Conservation (phyloP, 2,329 filamentous ascomycete genomes). For the Paraphoma chrysanthemicola region DNA sequence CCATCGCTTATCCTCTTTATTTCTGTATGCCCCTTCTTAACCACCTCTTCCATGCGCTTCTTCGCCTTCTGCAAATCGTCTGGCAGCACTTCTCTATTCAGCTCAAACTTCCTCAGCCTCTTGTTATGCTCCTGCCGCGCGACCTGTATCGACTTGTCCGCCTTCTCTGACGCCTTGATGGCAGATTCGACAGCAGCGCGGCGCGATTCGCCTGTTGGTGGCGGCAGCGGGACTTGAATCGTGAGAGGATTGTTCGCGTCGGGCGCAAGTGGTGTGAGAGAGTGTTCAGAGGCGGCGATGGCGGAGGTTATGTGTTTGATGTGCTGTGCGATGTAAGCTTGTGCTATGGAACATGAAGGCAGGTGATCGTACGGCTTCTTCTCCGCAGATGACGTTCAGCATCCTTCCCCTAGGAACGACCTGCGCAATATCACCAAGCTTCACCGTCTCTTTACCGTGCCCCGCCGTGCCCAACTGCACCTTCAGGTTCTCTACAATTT, state of each 20-base stretch:
- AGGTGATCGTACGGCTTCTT: constrained; percentile 63
- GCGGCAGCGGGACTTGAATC: constrained; percentile 62
- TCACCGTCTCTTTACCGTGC: constrained; percentile 58
- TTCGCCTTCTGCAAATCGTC: constrained; percentile 59
- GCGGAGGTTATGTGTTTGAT: constrained; percentile 61
- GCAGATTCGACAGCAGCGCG: constrained; percentile 50
- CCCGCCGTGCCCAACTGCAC: constrained; percentile 62
- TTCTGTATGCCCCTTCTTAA: constrained; percentile 56
- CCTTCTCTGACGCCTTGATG: constrained; percentile 52
- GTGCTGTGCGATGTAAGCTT: constrained; percentile 48
- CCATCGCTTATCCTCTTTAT: constrained; percentile 58
- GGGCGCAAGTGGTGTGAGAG: constrained; percentile 58
- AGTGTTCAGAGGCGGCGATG: constrained; percentile 60
- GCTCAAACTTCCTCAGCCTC: constrained; percentile 53
- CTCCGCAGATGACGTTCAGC: constrained; percentile 68
- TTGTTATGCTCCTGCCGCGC: constrained; percentile 58
- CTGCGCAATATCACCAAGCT: constrained; percentile 69
- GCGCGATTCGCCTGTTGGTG: constrained; percentile 64
- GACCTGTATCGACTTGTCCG: constrained; percentile 50
- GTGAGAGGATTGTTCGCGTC: constrained; percentile 59
- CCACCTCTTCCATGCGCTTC: constrained; percentile 58
- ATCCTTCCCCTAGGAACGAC: constrained; percentile 70
- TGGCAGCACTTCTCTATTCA: constrained; percentile 52
- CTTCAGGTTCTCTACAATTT: constrained; percentile 65
- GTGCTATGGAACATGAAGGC: no score